phyloP scores from a whole-genome alignment of 2,329 filamentous ascomycete genomes.

The Fusarium sp. region DNA sequence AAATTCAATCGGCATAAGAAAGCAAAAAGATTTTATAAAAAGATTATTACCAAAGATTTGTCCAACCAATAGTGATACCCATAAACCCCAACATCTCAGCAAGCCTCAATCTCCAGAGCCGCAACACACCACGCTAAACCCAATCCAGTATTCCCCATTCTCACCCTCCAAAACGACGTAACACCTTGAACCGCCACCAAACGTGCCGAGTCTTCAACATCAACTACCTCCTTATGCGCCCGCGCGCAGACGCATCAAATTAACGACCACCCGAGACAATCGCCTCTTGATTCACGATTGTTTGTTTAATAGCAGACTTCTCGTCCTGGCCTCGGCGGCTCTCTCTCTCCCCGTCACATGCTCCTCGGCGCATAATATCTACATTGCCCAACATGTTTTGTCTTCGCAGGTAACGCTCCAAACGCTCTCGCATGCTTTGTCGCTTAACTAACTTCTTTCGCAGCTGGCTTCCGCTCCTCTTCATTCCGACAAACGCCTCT shows the following conservation, averaged over 20 bases:
- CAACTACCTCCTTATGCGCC: constrained; percentile 22
- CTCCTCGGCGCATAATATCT: constrained; percentile 21
- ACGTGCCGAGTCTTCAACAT: constrained; percentile 7
- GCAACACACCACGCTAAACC: constrained; percentile 32
- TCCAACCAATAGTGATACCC: constrained; percentile 5
- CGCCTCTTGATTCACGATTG: neutral
- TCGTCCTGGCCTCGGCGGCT: constrained; percentile 17
- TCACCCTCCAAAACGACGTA: constrained; percentile 36
- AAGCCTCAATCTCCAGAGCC: constrained; percentile 19
- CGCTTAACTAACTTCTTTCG: constrained; percentile 53
- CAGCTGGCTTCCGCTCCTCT: constrained; percentile 89
- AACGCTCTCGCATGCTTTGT: neutral
- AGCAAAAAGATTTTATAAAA: neutral
- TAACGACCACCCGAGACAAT: neutral
- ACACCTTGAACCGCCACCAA: constrained; percentile 28
- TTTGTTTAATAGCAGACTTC: neutral
- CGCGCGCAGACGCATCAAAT: constrained; percentile 23
- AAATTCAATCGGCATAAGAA: neutral
- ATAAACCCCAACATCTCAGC: neutral
- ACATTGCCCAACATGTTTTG: constrained; percentile 69
- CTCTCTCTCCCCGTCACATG: constrained; percentile 27
- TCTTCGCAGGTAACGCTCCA: constrained; percentile 67
- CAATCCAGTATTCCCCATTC: constrained; percentile 22
- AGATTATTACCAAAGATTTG: neutral
- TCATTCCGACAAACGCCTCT: constrained; percentile 89